Conservation (phyloP, 2,329 filamentous ascomycete genomes). For the Apiospora rasikravindrae region DNA sequence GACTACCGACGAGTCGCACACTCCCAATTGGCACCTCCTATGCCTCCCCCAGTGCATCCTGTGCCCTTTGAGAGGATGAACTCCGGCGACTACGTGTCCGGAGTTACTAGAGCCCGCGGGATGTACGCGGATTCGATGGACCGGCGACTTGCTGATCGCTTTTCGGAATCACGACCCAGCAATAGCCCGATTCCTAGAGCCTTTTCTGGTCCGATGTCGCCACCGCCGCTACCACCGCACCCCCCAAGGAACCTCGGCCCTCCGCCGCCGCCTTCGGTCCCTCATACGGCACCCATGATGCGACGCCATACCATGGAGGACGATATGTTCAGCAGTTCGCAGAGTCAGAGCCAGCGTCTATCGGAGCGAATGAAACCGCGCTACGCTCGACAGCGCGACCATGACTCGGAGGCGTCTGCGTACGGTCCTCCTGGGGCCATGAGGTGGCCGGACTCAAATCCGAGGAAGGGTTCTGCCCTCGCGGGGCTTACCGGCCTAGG, state of each 20-base stretch:
- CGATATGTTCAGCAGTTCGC: conserved; percentile 43
- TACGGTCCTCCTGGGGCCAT: conserved; percentile 29
- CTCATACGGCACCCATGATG: conserved; percentile 37
- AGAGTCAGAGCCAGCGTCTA: conserved; percentile 37
- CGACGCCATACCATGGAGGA: conserved; percentile 49
- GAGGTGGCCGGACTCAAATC: conserved; percentile 23
- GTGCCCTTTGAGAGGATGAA: conserved; percentile 43
- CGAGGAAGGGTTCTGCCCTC: conserved; percentile 33
- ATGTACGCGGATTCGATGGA: conserved; percentile 51
- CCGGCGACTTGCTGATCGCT: conserved; percentile 55
- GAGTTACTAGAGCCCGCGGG: conserved; percentile 49
- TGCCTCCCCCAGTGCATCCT: conserved; percentile 35
- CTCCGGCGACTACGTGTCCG: conserved; percentile 49
- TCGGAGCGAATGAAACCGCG: conserved; percentile 37
- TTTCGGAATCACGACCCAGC: conserved; percentile 49
- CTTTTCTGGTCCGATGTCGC: conserved; percentile 33
- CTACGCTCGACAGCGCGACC: conserved; percentile 31
- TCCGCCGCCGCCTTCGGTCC: conserved; percentile 29
- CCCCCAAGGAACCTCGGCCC: conserved; percentile 33
- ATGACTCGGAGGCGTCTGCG: conserved; percentile 34
- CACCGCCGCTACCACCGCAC: conserved; percentile 33
- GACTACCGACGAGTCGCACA: conserved; percentile 54
- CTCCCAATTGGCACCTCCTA: conserved; percentile 42
- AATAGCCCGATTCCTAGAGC: conserved; percentile 33
- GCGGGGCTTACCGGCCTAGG: conserved; percentile 39